These are phyloP conservation scores for Russula vinacea DNA, from an alignment of 768 basidiomycete species.

Conservation along the genomic window DNA sequence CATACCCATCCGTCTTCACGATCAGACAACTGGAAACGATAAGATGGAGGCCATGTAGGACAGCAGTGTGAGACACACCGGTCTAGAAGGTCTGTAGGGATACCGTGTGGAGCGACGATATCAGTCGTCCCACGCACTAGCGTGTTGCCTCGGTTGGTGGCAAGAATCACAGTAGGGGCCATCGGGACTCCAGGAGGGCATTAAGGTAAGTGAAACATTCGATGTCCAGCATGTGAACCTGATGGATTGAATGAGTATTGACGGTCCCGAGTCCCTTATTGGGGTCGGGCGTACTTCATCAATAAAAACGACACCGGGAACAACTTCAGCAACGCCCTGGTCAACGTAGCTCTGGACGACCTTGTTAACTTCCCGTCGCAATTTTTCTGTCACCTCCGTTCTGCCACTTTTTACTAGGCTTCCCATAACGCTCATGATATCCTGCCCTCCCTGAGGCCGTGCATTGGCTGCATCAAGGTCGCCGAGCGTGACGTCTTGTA, in stretches of 20 bases:
- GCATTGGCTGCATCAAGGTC: slow-evolving; percentile 97
- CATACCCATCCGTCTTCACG: slow-evolving; percentile 85
- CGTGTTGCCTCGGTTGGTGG: slow-evolving; percentile 91
- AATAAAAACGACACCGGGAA: slow-evolving; percentile 97
- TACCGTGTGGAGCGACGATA: slow-evolving; percentile 86
- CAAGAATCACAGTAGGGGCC: slow-evolving; percentile 96
- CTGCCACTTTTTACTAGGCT: slow-evolving; percentile 86
- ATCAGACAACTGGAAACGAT: slow-evolving; percentile 76
- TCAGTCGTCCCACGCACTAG: slow-evolving; percentile 92
- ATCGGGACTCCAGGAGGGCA: slow-evolving; percentile 93
- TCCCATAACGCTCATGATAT: slow-evolving; percentile 98
- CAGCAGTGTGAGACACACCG: slow-evolving; percentile 48
- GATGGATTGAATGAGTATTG: slow-evolving; percentile 1
- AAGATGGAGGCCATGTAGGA: slow-evolving; percentile 5
- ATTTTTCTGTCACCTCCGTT: slow-evolving; percentile 96
- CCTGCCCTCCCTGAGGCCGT: slow-evolving; percentile 92
- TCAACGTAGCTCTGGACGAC: slow-evolving; percentile 97
- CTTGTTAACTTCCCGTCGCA: slow-evolving; percentile 93
- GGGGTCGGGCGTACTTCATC: slow-evolving; percentile 70
- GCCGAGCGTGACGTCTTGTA: slow-evolving; percentile 92
- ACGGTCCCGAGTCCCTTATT: slow-evolving; percentile 7
- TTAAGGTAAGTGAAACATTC: slow-evolving; percentile 99
- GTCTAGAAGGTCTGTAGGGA: slow-evolving; percentile 92
- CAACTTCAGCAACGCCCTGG: slow-evolving; percentile 95
- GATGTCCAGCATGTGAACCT: slow-evolving; percentile 99